Evolutionary conservation across 768 basidiomycete species (phyloP), one percentile per base, ranked within the genome.

Genomic region (Mrakia blollopis): DNA sequence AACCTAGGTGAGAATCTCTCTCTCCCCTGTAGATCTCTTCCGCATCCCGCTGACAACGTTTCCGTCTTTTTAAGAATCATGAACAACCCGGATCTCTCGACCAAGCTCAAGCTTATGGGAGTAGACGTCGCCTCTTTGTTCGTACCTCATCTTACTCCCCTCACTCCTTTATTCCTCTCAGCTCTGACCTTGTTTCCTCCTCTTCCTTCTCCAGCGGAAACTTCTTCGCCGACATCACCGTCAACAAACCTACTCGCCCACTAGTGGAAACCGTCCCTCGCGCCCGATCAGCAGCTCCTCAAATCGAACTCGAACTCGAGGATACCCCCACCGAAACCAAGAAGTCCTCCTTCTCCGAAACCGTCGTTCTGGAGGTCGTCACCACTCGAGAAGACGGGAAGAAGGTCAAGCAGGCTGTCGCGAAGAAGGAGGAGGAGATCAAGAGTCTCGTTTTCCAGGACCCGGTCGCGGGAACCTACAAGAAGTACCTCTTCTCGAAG

Each of bases 401-500:
- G 62, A 63, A 67, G 44, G 47, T 68, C 76, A 77, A 77, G 76
- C 37, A 30, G 28, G 65, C 70, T 2, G 35, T 39, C 11, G 63
- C 71, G 30, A 62, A 54, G 37, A 16, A 50, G 47, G 76, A 77
- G 61, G 71, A 72, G 61, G 76, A 87, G 0, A 85, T 89, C 80
- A 87, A 89, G 79, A 88, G 87, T 71, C 83, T 92, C 75, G 61
- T 65, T 39, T 72, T 52, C 62, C 86, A 88, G 65, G 91, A 92
- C 80, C 91, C 91, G 0, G 91, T 92, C 82, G 84, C 86, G n/a
- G 85, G 85, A 3, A 87, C 88, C 13, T 92, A 91, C 85, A 91
- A 91, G 83, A 91, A 91, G 80, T 91, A 90, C 78, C 87, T 91
- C 61, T 91, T 91, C 81, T 89, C 87, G 16, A 86, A 86, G 11